Conservation (phyloP, 441 rosid species). For the Pelargonium fulgidum region DNA sequence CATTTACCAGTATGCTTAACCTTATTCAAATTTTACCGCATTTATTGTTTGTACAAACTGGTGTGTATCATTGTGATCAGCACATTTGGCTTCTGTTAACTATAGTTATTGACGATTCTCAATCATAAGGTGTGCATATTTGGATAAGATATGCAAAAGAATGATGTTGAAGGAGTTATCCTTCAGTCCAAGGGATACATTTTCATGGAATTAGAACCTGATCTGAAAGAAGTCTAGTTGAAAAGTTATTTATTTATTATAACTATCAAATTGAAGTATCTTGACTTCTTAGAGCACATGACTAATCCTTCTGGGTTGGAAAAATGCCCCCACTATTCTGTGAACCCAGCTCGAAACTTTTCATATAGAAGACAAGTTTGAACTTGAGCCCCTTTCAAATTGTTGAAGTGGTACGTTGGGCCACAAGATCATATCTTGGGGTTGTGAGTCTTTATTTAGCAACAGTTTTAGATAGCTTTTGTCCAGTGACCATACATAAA, state of each 20-base stretch:
- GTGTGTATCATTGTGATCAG: background rate
- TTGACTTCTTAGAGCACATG: constrained; percentile 1
- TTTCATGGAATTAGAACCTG: background rate
- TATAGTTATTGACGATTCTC: background rate
- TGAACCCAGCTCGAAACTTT: background rate
- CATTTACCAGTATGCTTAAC: constrained; percentile 64
- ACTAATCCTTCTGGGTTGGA: background rate
- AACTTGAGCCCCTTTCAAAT: background rate
- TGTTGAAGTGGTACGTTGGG: background rate
- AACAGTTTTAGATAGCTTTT: background rate
- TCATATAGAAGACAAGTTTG: background rate
- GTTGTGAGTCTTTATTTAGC: background rate
- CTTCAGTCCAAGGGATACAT: background rate
- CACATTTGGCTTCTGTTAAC: constrained; percentile 3
- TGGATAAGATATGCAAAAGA: background rate
- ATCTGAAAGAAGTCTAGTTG: background rate
- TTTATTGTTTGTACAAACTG: background rate
- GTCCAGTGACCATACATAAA: too few relatives aligned
- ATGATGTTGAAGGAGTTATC: background rate
- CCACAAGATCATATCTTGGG: background rate
- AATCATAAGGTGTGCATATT: background rate
- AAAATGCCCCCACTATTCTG: background rate
- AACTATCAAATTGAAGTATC: background rate
- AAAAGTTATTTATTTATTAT: background rate
- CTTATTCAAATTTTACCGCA: background rate